Evolutionary conservation across 805 yeast species (phyloP), one percentile per base, ranked within the genome.

Genomic region (Maudiozyma pseudohumilis): DNA sequence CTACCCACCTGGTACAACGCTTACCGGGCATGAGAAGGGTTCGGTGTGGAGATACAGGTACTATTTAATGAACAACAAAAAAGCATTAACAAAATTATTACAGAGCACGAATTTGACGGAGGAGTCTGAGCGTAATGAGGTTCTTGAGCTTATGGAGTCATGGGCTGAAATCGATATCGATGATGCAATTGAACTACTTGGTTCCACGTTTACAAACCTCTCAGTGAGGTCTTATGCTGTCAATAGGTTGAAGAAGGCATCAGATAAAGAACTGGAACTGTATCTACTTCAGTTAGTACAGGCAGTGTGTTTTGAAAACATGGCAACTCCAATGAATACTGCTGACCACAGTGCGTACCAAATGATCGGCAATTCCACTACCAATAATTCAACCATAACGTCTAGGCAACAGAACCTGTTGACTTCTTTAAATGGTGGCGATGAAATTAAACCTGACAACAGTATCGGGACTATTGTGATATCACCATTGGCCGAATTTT

Each of bases 61-160:
- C 60, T 88, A 78, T 57, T 61, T 83, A 15, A 65, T 82, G n/a
- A 71, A 77, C 37, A 77, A 77, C 48, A 75, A 75, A 50, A 74
- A 70, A 39, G 80, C 80, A 2, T 64, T 84, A 39, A 80, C 88
- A 20, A 89, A 89, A 57, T 79, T 92, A 42, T 69, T 89, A 45
- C 86, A 87, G 56, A 78, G 94, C 31, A 82, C 88, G 13, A 80
- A 88, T 47, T 83, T 96, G 84, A 84, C 75, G 26, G 94, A 87
- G 56, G 82, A 81, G 43, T 64, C 68, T 38, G 98, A 89, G 61
- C 75, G 81, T 21, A 70, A 67, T 30, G 94, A 86, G 53, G 89
- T 87, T 8, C 70, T 85, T 35, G 84, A 78, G 40, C 66, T 85
- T 21, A 64, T 85, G 34, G 77, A 79, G 7, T 64, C 68, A 35